Evolutionary conservation across 2,329 filamentous ascomycete species (phyloP), one percentile per base, ranked within the genome.

Genomic region (Scopulariopsis brevicaulis): DNA sequence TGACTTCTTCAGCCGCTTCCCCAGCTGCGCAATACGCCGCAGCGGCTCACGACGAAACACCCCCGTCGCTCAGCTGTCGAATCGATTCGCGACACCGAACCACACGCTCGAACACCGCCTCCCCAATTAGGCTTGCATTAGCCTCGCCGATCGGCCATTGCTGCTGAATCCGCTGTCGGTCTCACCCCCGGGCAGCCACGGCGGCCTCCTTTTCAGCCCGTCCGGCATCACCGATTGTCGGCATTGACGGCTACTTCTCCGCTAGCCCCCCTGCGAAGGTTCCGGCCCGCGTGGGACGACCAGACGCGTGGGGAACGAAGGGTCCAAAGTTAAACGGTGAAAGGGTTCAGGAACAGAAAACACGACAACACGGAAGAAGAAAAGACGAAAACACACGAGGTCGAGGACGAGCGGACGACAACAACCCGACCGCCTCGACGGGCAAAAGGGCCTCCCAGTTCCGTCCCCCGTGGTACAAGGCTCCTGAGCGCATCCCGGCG

Each of bases 401-500:
- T n/a, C 10, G 40, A 46, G 40, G 15, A 46, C 40, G 40, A 46
- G 18, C 28, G 40, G 40, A 46, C 15, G 40, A 3, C 40, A n/a
- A 46, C 40, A n/a, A 15, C 40, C 7, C 6, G 7, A 2, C 40
- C 15, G 40, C 40, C 14, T 46, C n/a, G n/a, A 46, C 40, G 40
- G 40, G 40, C 40, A 46, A 46, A 40, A 46, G 40, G 18, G 40
- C 6, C 48, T 24, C 22, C 14, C 48, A 32, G 11, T 51, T 32
- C 55, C 55, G 48, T 48, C 48, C 32, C 37, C 18, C 25, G 55
- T 57, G 55, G 55, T 57, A 57, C 55, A 57, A 57, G 55, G 55
- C 46, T 37, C 40, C 55, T 37, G 28, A 52, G 55, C 55, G 37
- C 35, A 35, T 37, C 35, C 52, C 46, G 43, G 46, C 43, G 55